Evolutionary conservation across 768 basidiomycete species (phyloP), one percentile per base, ranked within the genome.

Genomic region (Candolleomyces eurysporus): DNA sequence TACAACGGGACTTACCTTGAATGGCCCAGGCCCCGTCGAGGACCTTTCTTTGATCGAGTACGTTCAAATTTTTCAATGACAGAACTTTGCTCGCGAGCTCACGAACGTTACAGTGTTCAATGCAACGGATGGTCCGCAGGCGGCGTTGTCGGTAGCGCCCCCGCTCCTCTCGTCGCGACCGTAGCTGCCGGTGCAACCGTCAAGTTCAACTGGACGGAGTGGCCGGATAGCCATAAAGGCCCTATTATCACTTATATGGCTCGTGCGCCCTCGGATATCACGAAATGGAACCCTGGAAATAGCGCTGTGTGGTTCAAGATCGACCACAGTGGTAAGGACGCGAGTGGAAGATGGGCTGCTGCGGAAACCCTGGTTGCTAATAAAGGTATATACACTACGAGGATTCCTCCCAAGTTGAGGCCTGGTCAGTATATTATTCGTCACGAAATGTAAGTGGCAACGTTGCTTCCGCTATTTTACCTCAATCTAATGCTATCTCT

Each of bases 301-400:
- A 80, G 78, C 45, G 75, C 76, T 10, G 80, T 82, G 7, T 82
- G 80, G 81, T 81, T 81, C 78, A 82, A 82, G 66, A 73, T 82
- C 14, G 74, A 73, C 26, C 67, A 82, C 51, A 54, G 70, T 36
- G 82, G 82, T 31, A 80, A 79, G 67, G 73, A 70, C 17, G 63
- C 76, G 4, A 73, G 72, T 48, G 81, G 79, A 10, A 71, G 71
- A 55, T 80, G 79, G 81, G 80, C 79, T 6, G 70, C 78, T 17
- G 75, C 78, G 0, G 75, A 77, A 56, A 58, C 74, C 17, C 70
- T 81, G 21, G 66, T 67, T 13, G 76, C 73, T 2, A 63, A 70
- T 31, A 71, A 79, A 60, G 72, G 73, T 53, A 70, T 79, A 56
- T 82, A 78, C 61, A 76, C 74, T 4, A 77, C 82, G 69, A 79